Evolutionary conservation across 331 rosid genomes (phyloP).

Genomic region (Rhamnella rubrinervis): DNA sequence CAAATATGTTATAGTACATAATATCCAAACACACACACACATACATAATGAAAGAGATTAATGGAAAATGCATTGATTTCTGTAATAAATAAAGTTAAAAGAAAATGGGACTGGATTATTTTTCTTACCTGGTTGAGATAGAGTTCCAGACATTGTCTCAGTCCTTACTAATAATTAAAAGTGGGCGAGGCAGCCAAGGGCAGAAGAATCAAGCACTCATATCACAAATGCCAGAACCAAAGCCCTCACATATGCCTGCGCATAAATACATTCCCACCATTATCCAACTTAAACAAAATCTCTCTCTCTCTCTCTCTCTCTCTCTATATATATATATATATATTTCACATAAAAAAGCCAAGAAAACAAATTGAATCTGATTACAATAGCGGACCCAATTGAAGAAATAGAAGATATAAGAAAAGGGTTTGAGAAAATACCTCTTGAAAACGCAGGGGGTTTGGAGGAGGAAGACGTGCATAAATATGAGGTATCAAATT

Average conservation of each 20-base stretch:
- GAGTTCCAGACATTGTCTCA: conserved; percentile 48
- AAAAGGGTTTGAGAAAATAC: conserved; percentile 22
- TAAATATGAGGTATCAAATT: conserved; percentile 22
- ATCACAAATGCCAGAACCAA: conserved; percentile 42
- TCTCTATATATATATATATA: too few relatives aligned
- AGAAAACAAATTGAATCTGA: too few relatives aligned
- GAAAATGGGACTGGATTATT: too few relatives aligned
- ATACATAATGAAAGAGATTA: too few relatives aligned
- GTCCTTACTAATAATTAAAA: not conserved
- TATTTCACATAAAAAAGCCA: too few relatives aligned
- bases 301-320: too few relatives aligned
- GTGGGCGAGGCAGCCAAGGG: conserved; percentile 7
- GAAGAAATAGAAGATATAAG: not conserved
- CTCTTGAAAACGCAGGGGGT: conserved; percentile 22
- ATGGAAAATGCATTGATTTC: too few relatives aligned
- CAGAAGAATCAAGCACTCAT: conserved; percentile 58
- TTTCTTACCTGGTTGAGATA: conserved; percentile 39
- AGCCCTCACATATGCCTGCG: conserved; percentile 56
- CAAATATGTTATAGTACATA: not conserved
- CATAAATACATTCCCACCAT: conserved; percentile 20
- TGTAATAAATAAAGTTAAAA: too few relatives aligned
- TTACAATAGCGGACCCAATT: not conserved
- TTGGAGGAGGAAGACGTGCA: conserved; percentile 21
- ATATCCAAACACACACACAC: not conserved
- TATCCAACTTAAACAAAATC: not conserved